These are phyloP conservation scores for Daldinia bambusicola DNA, from an alignment of 495 filamentous ascomycete genomes.

Conservation along the genomic window DNA sequence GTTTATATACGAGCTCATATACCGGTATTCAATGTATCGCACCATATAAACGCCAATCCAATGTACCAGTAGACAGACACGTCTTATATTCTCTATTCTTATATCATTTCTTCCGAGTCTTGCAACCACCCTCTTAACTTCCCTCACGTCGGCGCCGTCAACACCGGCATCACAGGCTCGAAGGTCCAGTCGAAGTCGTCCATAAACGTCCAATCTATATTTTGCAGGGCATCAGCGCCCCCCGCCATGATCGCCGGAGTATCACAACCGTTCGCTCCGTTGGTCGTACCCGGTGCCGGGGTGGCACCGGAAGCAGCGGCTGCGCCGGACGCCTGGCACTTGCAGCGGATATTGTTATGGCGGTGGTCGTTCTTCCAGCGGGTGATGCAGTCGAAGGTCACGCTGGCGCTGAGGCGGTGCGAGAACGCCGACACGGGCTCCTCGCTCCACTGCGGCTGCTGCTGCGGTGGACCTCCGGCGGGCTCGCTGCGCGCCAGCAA, in stretches of 20 bases:
- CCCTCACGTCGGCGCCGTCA: slow-evolving; percentile 28
- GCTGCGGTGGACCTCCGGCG: neutral
- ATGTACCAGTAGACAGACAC: neutral
- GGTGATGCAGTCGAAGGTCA: slow-evolving; percentile 54
- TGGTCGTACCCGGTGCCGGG: neutral
- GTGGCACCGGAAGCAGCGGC: neutral
- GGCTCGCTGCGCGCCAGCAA: slow-evolving; percentile 8
- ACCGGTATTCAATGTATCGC: neutral
- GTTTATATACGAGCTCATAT: neutral
- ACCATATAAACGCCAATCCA: neutral
- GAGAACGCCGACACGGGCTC: slow-evolving; percentile 48
- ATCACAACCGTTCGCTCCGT: slow-evolving; percentile 2
- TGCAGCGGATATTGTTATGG: slow-evolving; percentile 1
- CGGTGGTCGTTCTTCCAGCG: slow-evolving; percentile 51
- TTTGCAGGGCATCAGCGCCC: slow-evolving; percentile 46
- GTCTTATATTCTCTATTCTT: neutral
- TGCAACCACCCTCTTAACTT: neutral
- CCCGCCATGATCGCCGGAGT: slow-evolving; percentile 12
- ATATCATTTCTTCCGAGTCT: neutral
- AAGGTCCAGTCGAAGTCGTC: slow-evolving; percentile 60
- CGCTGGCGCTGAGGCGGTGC: slow-evolving; percentile 51
- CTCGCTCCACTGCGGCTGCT: slow-evolving; percentile 12
- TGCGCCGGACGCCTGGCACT: slow-evolving; percentile 3
- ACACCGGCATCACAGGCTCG: slow-evolving; percentile 41
- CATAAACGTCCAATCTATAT: slow-evolving; percentile 59